phyloP scores from a whole-genome alignment of 805 yeast species.

The Saccharomycopsis lassenensis region DNA sequence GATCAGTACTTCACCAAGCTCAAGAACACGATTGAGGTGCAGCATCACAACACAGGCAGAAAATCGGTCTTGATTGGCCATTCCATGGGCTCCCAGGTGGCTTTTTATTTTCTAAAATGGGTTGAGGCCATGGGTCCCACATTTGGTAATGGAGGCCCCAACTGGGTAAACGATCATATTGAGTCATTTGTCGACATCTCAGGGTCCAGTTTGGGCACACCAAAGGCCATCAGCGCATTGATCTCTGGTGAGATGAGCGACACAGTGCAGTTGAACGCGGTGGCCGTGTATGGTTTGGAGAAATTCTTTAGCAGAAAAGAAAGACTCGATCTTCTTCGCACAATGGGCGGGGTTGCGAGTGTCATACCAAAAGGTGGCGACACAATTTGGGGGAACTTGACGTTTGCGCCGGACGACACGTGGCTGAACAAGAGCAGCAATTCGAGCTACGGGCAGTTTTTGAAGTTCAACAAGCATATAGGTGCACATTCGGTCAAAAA shows the following conservation, averaged over 20 bases:
- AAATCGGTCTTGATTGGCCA: constrained; percentile 67
- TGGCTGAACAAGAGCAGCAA: constrained; percentile 7
- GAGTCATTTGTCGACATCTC: constrained; percentile 78
- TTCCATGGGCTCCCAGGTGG: constrained; percentile 93
- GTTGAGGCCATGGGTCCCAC: constrained; percentile 76
- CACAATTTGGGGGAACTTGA: constrained; percentile 71
- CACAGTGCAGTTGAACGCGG: constrained; percentile 84
- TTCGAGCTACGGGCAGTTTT: constrained; percentile 52
- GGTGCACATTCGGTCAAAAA: constrained; percentile 38
- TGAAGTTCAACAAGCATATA: constrained; percentile 43
- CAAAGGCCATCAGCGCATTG: constrained; percentile 84
- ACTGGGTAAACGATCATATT: constrained; percentile 80
- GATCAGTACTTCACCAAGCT: constrained; percentile 78
- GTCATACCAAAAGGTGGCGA: constrained; percentile 97
- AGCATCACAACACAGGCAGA: constrained; percentile 39
- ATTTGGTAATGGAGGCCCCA: constrained; percentile 84
- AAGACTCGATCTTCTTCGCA: constrained; percentile 70
- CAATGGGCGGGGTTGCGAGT: constrained; percentile 90
- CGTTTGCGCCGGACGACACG: constrained; percentile 62
- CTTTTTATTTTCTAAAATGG: constrained; percentile 89
- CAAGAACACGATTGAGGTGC: constrained; percentile 61
- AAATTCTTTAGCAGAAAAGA: constrained; percentile 86
- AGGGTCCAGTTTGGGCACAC: constrained; percentile 89
- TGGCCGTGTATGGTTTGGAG: constrained; percentile 91
- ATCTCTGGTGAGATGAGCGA: constrained; percentile 99